phyloP scores from a whole-genome alignment of 352 stramenopile genomes.

The Pseudoperonospora humuli region DNA sequence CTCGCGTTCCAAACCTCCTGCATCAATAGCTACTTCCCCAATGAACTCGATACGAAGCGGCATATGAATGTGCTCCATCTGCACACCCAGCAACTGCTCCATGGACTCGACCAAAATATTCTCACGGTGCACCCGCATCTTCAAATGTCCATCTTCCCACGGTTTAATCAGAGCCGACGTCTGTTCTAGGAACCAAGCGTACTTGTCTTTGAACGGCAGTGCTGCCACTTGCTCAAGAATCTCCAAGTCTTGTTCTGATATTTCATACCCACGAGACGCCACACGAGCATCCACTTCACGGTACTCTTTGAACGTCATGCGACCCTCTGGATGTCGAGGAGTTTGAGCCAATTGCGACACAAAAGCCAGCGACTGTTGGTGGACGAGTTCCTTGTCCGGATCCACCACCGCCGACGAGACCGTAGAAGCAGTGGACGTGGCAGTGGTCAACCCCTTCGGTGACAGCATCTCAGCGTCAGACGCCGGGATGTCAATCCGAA shows the following conservation, averaged over 20 bases:
- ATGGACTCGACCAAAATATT: slow-evolving; percentile 83
- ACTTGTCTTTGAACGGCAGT: slow-evolving; percentile 84
- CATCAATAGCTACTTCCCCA: slow-evolving; percentile 84
- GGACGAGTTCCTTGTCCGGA: slow-evolving; percentile 58
- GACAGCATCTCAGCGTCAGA: slow-evolving; percentile 41
- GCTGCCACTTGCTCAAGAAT: slow-evolving; percentile 81
- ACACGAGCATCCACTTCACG: slow-evolving; percentile 80
- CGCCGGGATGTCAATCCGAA: slow-evolving; percentile 37
- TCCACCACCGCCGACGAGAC: slow-evolving; percentile 5
- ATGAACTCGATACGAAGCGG: slow-evolving; percentile 86
- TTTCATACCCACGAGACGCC: slow-evolving; percentile 80
- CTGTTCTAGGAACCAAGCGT: slow-evolving; percentile 81
- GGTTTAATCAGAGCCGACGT: slow-evolving; percentile 78
- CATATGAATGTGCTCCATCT: slow-evolving; percentile 86
- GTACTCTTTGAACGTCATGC: slow-evolving; percentile 87
- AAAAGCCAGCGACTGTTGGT: slow-evolving; percentile 77
- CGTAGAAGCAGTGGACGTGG: slow-evolving; percentile 11
- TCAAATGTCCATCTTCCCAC: slow-evolving; percentile 78
- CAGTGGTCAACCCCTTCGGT: slow-evolving; percentile 16
- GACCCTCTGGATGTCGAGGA: slow-evolving; percentile 66
- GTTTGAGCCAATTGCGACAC: slow-evolving; percentile 81
- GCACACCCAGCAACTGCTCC: slow-evolving; percentile 73
- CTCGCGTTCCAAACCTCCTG: slow-evolving; percentile 83
- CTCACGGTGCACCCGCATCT: slow-evolving; percentile 78
- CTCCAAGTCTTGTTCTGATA: slow-evolving; percentile 81